Conservation (phyloP, 768 basidiomycete species). For the Collybia nuda region DNA sequence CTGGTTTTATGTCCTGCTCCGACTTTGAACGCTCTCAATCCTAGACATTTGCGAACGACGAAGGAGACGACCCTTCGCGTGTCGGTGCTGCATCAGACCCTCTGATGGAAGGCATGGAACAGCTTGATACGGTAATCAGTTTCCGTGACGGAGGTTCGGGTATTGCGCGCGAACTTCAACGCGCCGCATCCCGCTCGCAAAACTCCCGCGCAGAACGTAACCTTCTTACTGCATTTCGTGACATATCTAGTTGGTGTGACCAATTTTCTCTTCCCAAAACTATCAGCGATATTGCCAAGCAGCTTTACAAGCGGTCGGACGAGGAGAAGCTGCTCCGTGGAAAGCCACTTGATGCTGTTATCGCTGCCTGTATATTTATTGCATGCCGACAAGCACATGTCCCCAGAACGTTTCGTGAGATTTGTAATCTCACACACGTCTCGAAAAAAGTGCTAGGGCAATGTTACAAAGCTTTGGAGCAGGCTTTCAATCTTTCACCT, state of each 20-base stretch:
- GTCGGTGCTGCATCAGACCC: conserved; percentile 96
- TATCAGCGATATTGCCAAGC: conserved; percentile 95
- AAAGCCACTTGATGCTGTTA: conserved; percentile 89
- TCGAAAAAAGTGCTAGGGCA: conserved; percentile 95
- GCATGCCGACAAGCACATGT: conserved; percentile 95
- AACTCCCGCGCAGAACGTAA: conserved; percentile 81
- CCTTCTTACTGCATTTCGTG: conserved; percentile 84
- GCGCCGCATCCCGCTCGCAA: conserved; percentile 83
- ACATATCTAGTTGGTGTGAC: conserved; percentile 94
- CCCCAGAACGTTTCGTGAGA: conserved; percentile 95
- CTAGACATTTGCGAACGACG: conserved; percentile 98
- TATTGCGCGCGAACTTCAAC: conserved; percentile 87
- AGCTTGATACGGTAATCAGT: conserved; percentile 92
- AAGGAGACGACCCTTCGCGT: conserved; percentile 99
- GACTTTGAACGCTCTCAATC: conserved; percentile 14
- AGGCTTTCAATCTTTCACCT: conserved; percentile 85
- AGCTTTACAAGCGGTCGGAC: conserved; percentile 95
- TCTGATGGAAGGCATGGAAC: conserved; percentile 90
- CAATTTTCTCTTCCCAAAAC: conserved; percentile 92
- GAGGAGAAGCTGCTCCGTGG: conserved; percentile 92
- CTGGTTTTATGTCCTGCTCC: conserved; percentile 9
- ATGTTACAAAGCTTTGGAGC: conserved; percentile 86
- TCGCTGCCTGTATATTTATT: conserved; percentile 97
- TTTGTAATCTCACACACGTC: conserved; percentile 90
- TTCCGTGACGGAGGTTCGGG: conserved; percentile 96